Conservation (phyloP, 2,329 filamentous ascomycete genomes). For the Penicillium sp. region DNA sequence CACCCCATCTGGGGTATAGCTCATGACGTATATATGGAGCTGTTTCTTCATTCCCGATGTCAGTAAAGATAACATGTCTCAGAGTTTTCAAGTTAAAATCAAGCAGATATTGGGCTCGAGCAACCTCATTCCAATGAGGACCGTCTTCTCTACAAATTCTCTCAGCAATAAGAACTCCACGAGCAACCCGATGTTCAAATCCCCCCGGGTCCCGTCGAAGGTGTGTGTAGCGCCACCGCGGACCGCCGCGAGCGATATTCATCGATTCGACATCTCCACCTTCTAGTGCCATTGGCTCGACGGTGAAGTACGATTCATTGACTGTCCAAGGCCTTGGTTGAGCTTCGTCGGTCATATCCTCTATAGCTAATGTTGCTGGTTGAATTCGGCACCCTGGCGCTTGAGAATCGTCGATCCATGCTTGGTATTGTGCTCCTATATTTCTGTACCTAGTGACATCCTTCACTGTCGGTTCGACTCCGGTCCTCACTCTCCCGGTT, state of each 20-base stretch:
- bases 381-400: not conserved
- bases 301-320: not conserved
- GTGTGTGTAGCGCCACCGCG: not conserved
- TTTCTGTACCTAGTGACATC: not conserved
- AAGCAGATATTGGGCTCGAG: not conserved
- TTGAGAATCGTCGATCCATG: not conserved
- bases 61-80: not conserved
- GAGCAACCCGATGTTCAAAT: not conserved
- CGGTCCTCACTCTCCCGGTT: not conserved
- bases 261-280: not conserved
- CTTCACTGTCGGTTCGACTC: not conserved
- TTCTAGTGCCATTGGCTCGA: not conserved
- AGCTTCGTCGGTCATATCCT: not conserved
- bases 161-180: not conserved
- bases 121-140: constrained; percentile 3
- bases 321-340: not conserved
- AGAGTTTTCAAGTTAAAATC: not conserved
- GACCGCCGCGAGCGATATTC: not conserved
- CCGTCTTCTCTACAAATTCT: not conserved
- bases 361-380: not conserved
- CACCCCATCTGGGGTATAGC: not conserved
- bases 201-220: not conserved
- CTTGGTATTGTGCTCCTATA: not conserved
- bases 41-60: not conserved
- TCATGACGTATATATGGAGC: not conserved